Evolutionary conservation across 2,329 filamentous ascomycete genomes (phyloP).

Genomic region (Dothistroma pini): DNA sequence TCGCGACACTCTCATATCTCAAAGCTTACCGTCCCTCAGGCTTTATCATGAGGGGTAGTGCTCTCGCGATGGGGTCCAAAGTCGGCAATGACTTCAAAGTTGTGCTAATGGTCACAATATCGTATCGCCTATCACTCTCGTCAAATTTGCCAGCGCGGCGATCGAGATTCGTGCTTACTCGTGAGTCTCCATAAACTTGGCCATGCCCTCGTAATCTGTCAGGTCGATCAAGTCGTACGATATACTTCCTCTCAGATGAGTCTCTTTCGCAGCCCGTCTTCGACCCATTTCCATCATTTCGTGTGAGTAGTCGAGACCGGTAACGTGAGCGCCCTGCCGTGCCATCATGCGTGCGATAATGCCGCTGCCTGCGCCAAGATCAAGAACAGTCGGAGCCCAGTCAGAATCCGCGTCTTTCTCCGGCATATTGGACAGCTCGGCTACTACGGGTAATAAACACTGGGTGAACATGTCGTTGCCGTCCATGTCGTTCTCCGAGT

Average conservation of each 20-base stretch:
- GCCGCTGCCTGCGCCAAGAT: conserved; percentile 51
- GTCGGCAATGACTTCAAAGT: conserved; percentile 49
- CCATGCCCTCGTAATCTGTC: conserved; percentile 36
- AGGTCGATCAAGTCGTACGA: conserved; percentile 39
- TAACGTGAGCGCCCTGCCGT: conserved; percentile 36
- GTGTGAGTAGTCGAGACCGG: conserved; percentile 46
- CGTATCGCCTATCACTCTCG: conserved; percentile 36
- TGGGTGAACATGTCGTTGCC: conserved; percentile 45
- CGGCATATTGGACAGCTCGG: conserved; percentile 37
- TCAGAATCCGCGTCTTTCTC: conserved; percentile 34
- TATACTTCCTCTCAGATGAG: conserved; percentile 23
- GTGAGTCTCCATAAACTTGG: conserved; percentile 25
- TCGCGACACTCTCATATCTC: neutral
- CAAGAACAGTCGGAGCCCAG: conserved; percentile 39
- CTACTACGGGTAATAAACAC: conserved; percentile 43
- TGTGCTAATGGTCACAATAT: conserved; percentile 46
- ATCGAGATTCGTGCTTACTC: conserved; percentile 13
- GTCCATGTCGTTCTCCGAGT: conserved; percentile 26
- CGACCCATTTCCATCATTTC: conserved; percentile 42
- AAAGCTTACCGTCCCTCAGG: conserved; percentile 30
- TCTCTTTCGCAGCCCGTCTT: conserved; percentile 19
- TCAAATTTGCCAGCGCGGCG: neutral
- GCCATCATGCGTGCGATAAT: conserved; percentile 47
- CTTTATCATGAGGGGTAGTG: conserved; percentile 42
- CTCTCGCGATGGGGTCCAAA: conserved; percentile 42